These are phyloP conservation scores for Castanospermum australe DNA, from an alignment of 306 rosid genomes.

Conservation along the genomic window DNA sequence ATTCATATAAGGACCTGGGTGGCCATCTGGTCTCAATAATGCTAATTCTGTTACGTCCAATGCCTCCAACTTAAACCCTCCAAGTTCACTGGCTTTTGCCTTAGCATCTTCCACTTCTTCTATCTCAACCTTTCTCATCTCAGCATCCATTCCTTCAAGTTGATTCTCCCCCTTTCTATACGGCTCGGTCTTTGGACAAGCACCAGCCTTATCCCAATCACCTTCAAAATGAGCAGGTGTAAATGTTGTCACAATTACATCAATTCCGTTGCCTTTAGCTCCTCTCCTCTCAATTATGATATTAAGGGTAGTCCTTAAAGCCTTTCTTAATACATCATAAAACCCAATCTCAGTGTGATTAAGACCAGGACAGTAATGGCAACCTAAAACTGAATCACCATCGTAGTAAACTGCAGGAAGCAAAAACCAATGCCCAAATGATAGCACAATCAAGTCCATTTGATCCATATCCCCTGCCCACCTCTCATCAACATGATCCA, in stretches of 20 bases:
- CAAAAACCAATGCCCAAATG: slow-evolving; percentile 89
- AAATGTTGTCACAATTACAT: slow-evolving; percentile 66
- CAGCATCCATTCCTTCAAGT: slow-evolving; percentile 79
- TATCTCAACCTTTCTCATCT: slow-evolving; percentile 65
- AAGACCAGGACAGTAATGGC: slow-evolving; percentile 77
- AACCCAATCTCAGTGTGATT: slow-evolving; percentile 85
- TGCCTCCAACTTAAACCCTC: slow-evolving; percentile 49
- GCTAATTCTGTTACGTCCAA: slow-evolving; percentile 70
- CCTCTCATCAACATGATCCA: slow-evolving; percentile 64
- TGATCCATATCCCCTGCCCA: slow-evolving; percentile 62
- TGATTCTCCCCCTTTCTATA: slow-evolving; percentile 49
- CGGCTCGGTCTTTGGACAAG: slow-evolving; percentile 74
- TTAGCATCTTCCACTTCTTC: slow-evolving; percentile 71
- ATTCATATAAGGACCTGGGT: slow-evolving; percentile 93
- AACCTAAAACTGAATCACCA: slow-evolving; percentile 59
- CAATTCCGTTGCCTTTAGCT: slow-evolving; percentile 31
- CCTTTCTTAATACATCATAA: slow-evolving; percentile 63
- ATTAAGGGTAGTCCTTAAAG: slow-evolving; percentile 53
- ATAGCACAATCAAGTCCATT: slow-evolving; percentile 60
- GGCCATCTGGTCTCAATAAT: slow-evolving; percentile 83
- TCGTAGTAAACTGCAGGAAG: slow-evolving; percentile 80
- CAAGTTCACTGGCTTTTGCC: slow-evolving; percentile 26
- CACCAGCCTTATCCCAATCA: slow-evolving; percentile 88
- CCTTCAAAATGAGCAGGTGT: slow-evolving; percentile 94
- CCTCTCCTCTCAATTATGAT: slow-evolving; percentile 50